These are phyloP conservation scores for Taiozyma sp. DNA, from an alignment of 1,139 yeast species.

Conservation along the genomic window DNA sequence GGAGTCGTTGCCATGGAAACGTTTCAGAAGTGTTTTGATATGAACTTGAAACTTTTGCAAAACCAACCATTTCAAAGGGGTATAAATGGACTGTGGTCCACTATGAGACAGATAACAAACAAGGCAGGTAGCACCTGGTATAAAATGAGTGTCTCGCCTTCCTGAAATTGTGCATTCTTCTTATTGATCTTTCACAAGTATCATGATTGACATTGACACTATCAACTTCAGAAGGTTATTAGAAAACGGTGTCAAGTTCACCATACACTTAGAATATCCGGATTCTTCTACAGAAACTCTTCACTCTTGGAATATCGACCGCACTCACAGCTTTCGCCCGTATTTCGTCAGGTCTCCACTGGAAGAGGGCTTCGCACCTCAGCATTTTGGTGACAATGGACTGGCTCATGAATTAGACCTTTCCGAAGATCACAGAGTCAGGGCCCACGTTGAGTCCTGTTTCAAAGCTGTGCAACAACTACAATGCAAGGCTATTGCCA, in stretches of 20 bases:
- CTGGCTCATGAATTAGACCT: background rate
- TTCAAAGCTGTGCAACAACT: slow-evolving; percentile 42
- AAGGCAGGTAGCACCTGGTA: background rate
- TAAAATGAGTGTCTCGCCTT: background rate
- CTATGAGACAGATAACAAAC: background rate
- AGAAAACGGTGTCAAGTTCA: background rate
- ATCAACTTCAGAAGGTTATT: background rate
- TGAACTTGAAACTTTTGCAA: background rate
- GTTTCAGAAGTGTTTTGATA: background rate
- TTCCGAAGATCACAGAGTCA: background rate
- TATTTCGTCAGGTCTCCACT: background rate
- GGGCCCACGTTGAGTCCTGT: slow-evolving; percentile 10
- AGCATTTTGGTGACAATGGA: background rate
- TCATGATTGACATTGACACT: background rate
- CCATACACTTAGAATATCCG: background rate
- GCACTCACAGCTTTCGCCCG: background rate
- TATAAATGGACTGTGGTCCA: background rate
- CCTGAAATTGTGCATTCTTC: background rate
- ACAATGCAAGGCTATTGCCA: slow-evolving; percentile 58
- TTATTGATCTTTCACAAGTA: background rate
- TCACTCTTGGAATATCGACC: background rate
- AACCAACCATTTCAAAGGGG: background rate
- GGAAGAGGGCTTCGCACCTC: background rate
- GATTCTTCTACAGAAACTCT: background rate
- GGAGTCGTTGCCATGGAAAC: background rate